Conservation (phyloP, 345 rosid genomes). For the Eucalyptus sp. region DNA sequence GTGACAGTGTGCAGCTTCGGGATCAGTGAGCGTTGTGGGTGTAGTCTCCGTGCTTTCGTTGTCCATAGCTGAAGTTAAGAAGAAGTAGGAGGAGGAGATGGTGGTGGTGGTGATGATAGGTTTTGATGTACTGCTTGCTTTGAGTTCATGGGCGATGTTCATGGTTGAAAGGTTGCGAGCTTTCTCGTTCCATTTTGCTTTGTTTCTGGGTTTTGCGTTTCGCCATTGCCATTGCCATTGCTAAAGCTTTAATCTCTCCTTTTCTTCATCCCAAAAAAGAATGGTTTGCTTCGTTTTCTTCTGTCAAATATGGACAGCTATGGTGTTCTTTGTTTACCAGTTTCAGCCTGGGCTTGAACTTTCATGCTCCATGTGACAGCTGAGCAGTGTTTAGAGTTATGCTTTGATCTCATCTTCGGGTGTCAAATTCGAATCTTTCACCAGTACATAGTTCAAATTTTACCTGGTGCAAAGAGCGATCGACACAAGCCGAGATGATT, state of each 20-base stretch:
- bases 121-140: not conserved
- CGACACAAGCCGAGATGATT: rapidly evolving
- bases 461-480: not conserved
- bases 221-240: not conserved
- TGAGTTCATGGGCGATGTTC: not conserved
- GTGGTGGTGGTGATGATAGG: not conserved
- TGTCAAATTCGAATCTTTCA: not conserved
- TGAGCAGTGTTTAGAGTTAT: not conserved
- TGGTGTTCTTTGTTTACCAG: not conserved
- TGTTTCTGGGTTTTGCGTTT: not conserved
- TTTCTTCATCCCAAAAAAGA: not conserved
- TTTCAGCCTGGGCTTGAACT: not conserved
- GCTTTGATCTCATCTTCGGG: not conserved
- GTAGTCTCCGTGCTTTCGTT: not conserved
- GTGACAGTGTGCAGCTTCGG: not conserved
- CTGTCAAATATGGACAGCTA: not conserved
- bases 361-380: not conserved
- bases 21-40: not conserved
- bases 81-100: not conserved
- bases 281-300: not conserved
- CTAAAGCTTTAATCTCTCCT: not conserved
- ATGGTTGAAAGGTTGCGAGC: not conserved
- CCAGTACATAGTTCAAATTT: not conserved
- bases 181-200: not conserved
- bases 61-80: not conserved